A percentile compares a stretch with the other conserved stretches of the same genome.
These are phyloP conservation scores for Plasmodium malariae DNA, from an alignment of 169 alveolate species.

Conservation along the genomic window DNA sequence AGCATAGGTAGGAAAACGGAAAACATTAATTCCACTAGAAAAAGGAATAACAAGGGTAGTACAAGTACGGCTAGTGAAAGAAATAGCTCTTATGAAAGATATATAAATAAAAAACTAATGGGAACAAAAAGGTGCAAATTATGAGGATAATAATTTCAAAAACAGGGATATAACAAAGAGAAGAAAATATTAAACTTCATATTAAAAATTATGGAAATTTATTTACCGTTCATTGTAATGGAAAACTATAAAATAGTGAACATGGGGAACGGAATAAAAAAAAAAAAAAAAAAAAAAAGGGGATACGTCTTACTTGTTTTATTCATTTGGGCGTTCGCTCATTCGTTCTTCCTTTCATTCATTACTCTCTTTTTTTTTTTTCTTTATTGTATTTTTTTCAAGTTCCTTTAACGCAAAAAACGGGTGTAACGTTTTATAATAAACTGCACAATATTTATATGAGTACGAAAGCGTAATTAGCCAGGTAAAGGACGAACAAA, in stretches of 20 bases:
- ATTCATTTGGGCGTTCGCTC: no score
- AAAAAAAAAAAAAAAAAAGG: constrained; percentile 28
- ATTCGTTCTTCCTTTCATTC: no score
- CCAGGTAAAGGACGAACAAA: no score
- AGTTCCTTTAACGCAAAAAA: no score
- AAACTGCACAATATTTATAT: no score
- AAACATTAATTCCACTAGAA: background rate
- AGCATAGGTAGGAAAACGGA: background rate
- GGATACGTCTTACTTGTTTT: no score
- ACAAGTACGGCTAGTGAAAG: background rate
- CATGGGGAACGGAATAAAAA: background rate
- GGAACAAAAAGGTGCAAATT: constrained; percentile 10
- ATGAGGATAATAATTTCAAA: background rate
- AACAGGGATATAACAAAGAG: background rate
- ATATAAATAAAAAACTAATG: background rate
- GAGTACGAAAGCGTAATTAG: no score
- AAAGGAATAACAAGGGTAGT: background rate
- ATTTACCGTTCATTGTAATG: background rate
- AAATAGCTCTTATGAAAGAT: background rate
- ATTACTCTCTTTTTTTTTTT: no score
- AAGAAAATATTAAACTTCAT: background rate
- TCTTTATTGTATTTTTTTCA: no score
- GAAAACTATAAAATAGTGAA: background rate
- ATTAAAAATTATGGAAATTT: background rate
- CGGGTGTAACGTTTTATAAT: no score